Conservation (phyloP, 352 stramenopile species). For the Globisporangium cystogenes region DNA sequence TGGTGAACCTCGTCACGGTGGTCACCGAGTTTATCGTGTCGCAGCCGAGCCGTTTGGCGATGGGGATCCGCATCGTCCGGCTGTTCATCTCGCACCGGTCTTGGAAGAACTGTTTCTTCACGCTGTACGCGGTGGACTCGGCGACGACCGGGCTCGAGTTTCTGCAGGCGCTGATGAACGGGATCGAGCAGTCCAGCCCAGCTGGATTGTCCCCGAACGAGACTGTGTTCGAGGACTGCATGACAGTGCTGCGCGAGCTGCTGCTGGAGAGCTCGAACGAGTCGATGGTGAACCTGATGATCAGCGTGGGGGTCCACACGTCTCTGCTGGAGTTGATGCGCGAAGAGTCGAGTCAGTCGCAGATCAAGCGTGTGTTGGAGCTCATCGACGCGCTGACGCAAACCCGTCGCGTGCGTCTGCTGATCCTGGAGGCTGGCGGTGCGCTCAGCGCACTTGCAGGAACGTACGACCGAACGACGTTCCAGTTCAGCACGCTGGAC, state of each 20-base stretch:
- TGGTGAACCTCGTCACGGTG: slow-evolving; percentile 56
- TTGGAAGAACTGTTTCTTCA: slow-evolving; percentile 75
- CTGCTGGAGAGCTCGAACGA: slow-evolving; percentile 56
- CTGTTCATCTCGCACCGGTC: slow-evolving; percentile 53
- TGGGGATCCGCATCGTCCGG: slow-evolving; percentile 67
- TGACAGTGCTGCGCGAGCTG: slow-evolving; percentile 56
- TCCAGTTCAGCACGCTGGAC: slow-evolving; percentile 29
- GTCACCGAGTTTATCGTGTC: slow-evolving; percentile 70
- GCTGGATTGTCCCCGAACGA: slow-evolving; percentile 20
- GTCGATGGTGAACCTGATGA: slow-evolving; percentile 58
- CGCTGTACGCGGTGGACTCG: slow-evolving; percentile 60
- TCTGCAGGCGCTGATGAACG: slow-evolving; percentile 51
- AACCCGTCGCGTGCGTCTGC: slow-evolving; percentile 56
- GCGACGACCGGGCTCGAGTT: slow-evolving; percentile 57
- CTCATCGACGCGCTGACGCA: slow-evolving; percentile 47
- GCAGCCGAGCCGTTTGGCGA: slow-evolving; percentile 37
- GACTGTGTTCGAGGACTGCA: slow-evolving; percentile 51
- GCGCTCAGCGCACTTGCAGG: slow-evolving; percentile 47
- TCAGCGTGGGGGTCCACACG: slow-evolving; percentile 61
- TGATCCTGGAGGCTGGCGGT: slow-evolving; percentile 60
- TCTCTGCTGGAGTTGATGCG: slow-evolving; percentile 59
- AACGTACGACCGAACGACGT: slow-evolving; percentile 43
- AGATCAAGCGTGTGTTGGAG: slow-evolving; percentile 23
- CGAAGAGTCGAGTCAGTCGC: slow-evolving; percentile 22
- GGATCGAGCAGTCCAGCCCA: slow-evolving; percentile 37